Evolutionary conservation across 768 basidiomycete genomes (phyloP).

Genomic region (Suillus discolor): DNA sequence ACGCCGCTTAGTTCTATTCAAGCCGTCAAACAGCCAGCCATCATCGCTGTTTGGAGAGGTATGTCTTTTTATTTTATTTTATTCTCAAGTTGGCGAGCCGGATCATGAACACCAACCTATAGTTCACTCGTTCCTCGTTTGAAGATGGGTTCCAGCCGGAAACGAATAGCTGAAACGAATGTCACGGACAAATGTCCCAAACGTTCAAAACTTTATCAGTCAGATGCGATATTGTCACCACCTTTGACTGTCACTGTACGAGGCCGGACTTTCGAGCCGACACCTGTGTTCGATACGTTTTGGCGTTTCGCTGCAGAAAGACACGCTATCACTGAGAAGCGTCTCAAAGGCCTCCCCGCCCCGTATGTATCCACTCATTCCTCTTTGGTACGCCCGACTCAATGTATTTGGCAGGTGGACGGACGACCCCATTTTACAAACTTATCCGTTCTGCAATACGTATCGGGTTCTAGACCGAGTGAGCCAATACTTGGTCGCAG

Average conservation of each 20-base stretch:
- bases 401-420: conserved; percentile 59
- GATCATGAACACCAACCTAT: not conserved
- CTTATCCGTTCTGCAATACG: conserved; percentile 70
- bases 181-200: conserved; percentile 17
- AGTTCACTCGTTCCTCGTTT: not conserved
- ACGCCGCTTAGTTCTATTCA: not conserved
- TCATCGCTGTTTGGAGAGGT: conserved; percentile 1
- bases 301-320: conserved; percentile 61
- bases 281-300: conserved; percentile 61
- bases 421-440: conserved; percentile 54
- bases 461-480: conserved; percentile 74
- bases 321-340: conserved; percentile 56
- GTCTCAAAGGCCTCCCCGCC: conserved; percentile 47
- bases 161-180: conserved; percentile 24
- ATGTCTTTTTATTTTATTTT: not conserved
- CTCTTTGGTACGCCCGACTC: not conserved
- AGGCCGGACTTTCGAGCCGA: conserved; percentile 44
- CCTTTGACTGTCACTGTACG: conserved; percentile 36
- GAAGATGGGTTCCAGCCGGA: conserved; percentile 15
- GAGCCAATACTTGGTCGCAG: conserved; percentile 65
- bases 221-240: conserved; percentile 16
- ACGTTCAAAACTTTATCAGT: conserved; percentile 28
- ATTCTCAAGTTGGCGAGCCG: not conserved
- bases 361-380: conserved; percentile 46
- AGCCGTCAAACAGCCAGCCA: not conserved